Evolutionary conservation across 148 eudicot genomes (phyloP).

Genomic region (Silene conica): DNA sequence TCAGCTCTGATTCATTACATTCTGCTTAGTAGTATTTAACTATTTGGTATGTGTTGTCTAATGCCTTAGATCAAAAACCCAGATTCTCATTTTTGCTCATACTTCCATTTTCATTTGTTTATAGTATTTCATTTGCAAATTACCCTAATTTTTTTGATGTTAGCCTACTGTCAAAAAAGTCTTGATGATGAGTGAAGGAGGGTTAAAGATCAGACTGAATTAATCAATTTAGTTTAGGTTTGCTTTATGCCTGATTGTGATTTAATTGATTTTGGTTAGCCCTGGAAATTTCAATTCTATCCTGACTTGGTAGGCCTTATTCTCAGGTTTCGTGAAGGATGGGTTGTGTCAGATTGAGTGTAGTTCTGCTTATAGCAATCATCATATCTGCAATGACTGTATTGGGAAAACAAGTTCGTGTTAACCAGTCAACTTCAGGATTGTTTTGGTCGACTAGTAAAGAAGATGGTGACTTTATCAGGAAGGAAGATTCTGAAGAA

Average conservation of each 20-base stretch:
- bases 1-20: background rate
- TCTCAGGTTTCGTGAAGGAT: slow-evolving; percentile 20
- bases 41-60: background rate
- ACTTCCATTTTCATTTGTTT: too few species aligned
- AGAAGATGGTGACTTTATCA: slow-evolving; percentile 45
- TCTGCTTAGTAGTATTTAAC: background rate
- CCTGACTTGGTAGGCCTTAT: background rate
- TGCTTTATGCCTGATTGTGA: background rate
- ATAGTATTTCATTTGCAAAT: too few species aligned
- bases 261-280: background rate
- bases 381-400: slow-evolving; percentile 19
- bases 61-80: slow-evolving; percentile 10
- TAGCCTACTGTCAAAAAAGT: background rate
- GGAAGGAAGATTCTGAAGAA: slow-evolving; percentile 46
- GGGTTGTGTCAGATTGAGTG: slow-evolving; percentile 27
- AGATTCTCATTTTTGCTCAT: slow-evolving; percentile 10
- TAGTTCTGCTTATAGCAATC: slow-evolving; percentile 23
- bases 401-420: slow-evolving; percentile 35
- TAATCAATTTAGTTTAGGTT: background rate
- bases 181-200: background rate
- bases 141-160: background rate
- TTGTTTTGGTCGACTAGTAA: slow-evolving; percentile 53
- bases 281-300: background rate
- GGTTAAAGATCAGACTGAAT: background rate
- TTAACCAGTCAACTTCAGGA: slow-evolving; percentile 50